Evolutionary conservation across 2,329 filamentous ascomycete species (phyloP), one percentile per base, ranked within the genome.

Genomic region (Alternaria sp.): DNA sequence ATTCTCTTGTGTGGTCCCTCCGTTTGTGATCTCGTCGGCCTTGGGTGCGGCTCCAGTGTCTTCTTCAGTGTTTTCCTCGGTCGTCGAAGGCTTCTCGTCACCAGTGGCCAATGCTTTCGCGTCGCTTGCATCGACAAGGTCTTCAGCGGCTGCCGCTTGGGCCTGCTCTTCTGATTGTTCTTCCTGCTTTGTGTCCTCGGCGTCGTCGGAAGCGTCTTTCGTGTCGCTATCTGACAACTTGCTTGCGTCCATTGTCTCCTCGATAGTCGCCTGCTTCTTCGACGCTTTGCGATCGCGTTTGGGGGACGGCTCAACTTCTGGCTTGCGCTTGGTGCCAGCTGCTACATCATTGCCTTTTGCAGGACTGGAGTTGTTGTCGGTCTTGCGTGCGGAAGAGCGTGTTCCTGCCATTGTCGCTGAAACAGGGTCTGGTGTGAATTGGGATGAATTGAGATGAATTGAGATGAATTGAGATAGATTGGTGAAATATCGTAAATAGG

Each of bases 191-290:
- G 51, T 43, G 39, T 62, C 28, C 18, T 52, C 38, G 39, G 47
- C 54, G 11, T 57, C 47, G 12, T 63, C 66, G 1, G 60, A 61
- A 11, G 61, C 38, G 28, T 77, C 71, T 32, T 73, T 70, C 64
- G 67, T 72, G 24, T 74, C 70, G 22, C 47, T 61, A 43, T 75
- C 69, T 4, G 64, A 61, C 34, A 75, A 62, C 22, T 77, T 60
- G 24, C 89, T 61, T 16, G 59, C 54, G 9, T 78, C 76, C 42
- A 85, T 74, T 1, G 80, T 82, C 63, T 86, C 83, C 60, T 87
- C 85, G 34, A 87, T 79, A 0, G 83, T 85, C 65, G 81, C 81
- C 69, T 87, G 85, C 60, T 80, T 79, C 64, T 81, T 82, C 16
- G 73, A 59, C 14, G 68, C 70, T 52, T 82, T 80, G 64, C 79